Evolutionary conservation across 371 early-diverging fungal species (phyloP).

Genomic region (Mucor piriformis): DNA sequence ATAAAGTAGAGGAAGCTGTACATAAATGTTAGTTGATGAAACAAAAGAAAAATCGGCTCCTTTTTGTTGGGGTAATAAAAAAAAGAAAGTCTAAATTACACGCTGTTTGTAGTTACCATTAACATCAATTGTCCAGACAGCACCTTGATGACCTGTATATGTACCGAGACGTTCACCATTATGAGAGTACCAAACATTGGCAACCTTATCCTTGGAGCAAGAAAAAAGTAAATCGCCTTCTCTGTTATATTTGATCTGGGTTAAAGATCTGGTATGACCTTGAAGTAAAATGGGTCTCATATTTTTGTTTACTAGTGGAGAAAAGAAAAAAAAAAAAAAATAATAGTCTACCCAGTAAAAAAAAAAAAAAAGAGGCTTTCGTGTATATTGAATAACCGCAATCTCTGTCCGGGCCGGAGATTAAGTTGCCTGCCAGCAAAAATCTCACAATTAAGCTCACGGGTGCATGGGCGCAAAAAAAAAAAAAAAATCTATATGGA

Average conservation of each 20-base stretch:
- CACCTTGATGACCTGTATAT: constrained; percentile 94
- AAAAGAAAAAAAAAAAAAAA: constrained; percentile 15
- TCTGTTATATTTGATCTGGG: constrained; percentile 97
- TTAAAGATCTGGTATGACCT: constrained; percentile 98
- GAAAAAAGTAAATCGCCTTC: constrained; percentile 99
- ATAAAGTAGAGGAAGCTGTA: constrained; percentile 65
- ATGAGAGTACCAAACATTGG: constrained; percentile 95
- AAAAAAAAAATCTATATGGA: neutral
- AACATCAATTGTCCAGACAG: constrained; percentile 94
- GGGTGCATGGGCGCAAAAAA: neutral
- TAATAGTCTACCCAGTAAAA: constrained; percentile 20
- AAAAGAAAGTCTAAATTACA: neutral
- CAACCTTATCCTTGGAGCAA: constrained; percentile 92
- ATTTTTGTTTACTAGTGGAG: neutral
- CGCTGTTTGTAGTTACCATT: constrained; percentile 59
- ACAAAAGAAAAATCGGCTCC: no score
- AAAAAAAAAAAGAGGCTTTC: constrained; percentile 21
- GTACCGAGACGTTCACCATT: constrained; percentile 98
- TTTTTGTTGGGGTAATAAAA: no score
- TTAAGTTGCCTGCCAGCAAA: no score
- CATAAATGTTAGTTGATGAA: neutral
- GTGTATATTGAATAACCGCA: neutral
- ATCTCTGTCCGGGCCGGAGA: constrained; percentile 12
- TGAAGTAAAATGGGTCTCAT: constrained; percentile 94
- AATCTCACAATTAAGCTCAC: neutral